These are phyloP conservation scores for Cerrena zonata DNA, from an alignment of 1,284 basidiomycete genomes.

Conservation along the genomic window DNA sequence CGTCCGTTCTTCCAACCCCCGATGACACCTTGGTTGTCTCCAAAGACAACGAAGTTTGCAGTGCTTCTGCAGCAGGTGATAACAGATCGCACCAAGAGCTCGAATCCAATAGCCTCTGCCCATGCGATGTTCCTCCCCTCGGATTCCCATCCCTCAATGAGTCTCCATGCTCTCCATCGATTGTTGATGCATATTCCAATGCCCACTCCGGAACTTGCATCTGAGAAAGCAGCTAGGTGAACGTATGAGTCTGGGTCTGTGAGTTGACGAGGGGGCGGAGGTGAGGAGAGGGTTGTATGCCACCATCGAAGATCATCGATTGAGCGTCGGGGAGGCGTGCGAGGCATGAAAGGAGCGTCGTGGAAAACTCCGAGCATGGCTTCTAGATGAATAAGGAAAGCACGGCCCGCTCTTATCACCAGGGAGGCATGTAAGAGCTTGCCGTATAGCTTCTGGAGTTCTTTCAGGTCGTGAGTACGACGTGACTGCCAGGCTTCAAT, in stretches of 20 bases:
- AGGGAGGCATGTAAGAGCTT: slow-evolving; percentile 23
- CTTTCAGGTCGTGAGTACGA: slow-evolving; percentile 9
- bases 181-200: slow-evolving; percentile 17
- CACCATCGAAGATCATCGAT: slow-evolving; percentile 36
- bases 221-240: slow-evolving; percentile 34
- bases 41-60: slow-evolving; percentile 25
- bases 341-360: slow-evolving; percentile 24
- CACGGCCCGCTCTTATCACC: slow-evolving; percentile 41
- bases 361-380: slow-evolving; percentile 16
- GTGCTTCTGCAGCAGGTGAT: background rate
- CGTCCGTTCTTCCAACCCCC: slow-evolving; percentile 31
- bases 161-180: slow-evolving; percentile 28
- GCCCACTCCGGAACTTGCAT: slow-evolving; percentile 37
- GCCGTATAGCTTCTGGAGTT: slow-evolving; percentile 20
- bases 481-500: slow-evolving; percentile 11
- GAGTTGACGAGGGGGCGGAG: slow-evolving; percentile 19
- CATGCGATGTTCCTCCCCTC: slow-evolving; percentile 31
- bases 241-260: slow-evolving; percentile 22
- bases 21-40: slow-evolving; percentile 39
- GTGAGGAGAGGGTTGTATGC: slow-evolving; percentile 15
- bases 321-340: slow-evolving; percentile 16
- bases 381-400: slow-evolving; percentile 41
- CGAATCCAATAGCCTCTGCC: slow-evolving; percentile 36
- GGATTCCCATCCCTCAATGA: slow-evolving; percentile 22
- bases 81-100: slow-evolving; percentile 21